A percentile compares a stretch with the other conserved stretches of the same genome.
These are phyloP conservation scores for Debaryomyces psychrophilus DNA, from an alignment of 1,139 yeast genomes.

Conservation along the genomic window DNA sequence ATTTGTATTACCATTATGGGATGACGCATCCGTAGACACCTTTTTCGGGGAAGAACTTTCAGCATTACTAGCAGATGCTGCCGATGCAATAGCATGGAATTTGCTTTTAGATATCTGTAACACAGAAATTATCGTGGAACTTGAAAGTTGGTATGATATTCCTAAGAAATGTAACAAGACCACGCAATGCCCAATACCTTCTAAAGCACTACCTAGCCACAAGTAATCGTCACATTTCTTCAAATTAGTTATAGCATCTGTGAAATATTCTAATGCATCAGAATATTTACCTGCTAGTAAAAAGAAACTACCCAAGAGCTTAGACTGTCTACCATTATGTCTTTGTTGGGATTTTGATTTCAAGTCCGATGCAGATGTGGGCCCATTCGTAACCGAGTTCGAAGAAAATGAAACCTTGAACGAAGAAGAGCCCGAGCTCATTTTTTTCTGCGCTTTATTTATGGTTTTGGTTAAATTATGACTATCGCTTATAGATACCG, in stretches of 20 bases:
- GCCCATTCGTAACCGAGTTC: conserved; percentile 13
- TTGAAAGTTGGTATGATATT: conserved; percentile 64
- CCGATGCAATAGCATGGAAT: conserved; percentile 16
- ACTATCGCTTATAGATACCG: conserved; percentile 63
- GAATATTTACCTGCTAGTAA: conserved; percentile 76
- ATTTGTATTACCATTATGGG: conserved; percentile 1
- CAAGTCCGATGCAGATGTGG: conserved; percentile 20
- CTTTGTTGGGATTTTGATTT: conserved; percentile 38
- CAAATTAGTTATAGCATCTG: conserved; percentile 67
- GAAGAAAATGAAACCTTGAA: conserved; percentile 36
- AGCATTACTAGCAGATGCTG: conserved; percentile 19
- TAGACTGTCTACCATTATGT: conserved; percentile 68
- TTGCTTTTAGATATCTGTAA: conserved; percentile 33
- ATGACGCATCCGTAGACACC: conserved; percentile 24
- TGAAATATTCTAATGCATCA: conserved; percentile 71
- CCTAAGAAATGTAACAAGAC: conserved; percentile 63
- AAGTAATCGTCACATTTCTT: conserved; percentile 71
- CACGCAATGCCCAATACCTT: conserved; percentile 72
- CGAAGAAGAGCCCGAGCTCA: conserved; percentile 43
- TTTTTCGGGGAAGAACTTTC: conserved; percentile 22
- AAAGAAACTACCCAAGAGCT: conserved; percentile 74
- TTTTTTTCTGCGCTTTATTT: conserved; percentile 51
- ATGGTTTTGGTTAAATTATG: conserved; percentile 53
- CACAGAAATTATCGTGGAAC: conserved; percentile 25
- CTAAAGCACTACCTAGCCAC: conserved; percentile 88